phyloP scores from a whole-genome alignment of 2,329 filamentous ascomycete species.

The Alternaria gansuensis region DNA sequence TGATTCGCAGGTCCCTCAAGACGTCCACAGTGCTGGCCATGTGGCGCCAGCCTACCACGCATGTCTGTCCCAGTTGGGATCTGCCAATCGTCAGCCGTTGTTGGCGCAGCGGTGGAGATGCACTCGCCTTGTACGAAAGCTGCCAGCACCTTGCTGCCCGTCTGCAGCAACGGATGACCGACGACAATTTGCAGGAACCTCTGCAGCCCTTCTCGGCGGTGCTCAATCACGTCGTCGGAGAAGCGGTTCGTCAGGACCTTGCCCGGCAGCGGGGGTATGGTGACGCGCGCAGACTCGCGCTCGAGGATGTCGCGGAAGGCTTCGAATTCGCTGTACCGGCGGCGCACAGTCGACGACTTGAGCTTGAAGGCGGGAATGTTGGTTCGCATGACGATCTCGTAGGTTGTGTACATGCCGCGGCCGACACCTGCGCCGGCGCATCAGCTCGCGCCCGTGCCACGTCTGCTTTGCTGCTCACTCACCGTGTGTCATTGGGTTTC shows the following conservation, averaged over 20 bases:
- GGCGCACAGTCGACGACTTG: conserved; percentile 80
- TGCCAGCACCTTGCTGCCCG: conserved; percentile 93
- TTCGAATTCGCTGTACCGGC: conserved; percentile 97
- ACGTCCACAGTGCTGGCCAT: no score
- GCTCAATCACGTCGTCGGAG: conserved; percentile 97
- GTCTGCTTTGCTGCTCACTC: conserved; percentile 4
- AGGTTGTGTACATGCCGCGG: conserved; percentile 97
- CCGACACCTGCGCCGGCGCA: conserved; percentile 85
- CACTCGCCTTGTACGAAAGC: conserved; percentile 92
- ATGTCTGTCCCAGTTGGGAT: conserved; percentile 82
- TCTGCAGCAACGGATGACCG: conserved; percentile 94
- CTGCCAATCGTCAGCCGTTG: conserved; percentile 54
- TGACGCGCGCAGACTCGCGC: conserved; percentile 91
- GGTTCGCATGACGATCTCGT: conserved; percentile 96
- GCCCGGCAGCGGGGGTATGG: conserved; percentile 92
- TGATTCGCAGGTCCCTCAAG: neutral
- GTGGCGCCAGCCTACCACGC: conserved; percentile 42
- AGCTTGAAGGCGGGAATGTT: conserved; percentile 99
- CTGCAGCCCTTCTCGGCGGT: conserved; percentile 87
- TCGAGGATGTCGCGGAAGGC: conserved; percentile 98
- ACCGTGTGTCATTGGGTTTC: conserved; percentile 69
- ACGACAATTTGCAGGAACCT: conserved; percentile 98
- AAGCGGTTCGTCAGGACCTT: conserved; percentile 99
- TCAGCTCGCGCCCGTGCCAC: conserved; percentile 7
- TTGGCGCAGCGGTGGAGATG: neutral